Evolutionary conservation across 208 protist genomes (phyloP).

Genomic region (Leishmania guyanensis): DNA sequence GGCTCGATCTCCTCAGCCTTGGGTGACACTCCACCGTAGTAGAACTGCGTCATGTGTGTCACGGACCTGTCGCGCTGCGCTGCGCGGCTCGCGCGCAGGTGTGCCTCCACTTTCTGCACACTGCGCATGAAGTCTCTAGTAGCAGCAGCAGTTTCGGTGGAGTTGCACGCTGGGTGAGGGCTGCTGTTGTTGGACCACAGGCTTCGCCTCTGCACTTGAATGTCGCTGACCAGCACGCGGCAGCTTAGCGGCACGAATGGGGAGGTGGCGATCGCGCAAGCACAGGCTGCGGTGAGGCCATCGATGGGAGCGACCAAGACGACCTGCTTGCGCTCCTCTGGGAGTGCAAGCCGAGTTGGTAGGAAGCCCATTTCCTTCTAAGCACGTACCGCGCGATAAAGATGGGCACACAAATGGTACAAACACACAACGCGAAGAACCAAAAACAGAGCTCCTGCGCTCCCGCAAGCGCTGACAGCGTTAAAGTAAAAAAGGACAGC

Average conservation of each 20-base stretch:
- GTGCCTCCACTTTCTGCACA: conserved; percentile 4
- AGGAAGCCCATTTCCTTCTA: conserved; percentile 5
- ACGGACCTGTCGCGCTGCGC: conserved; percentile 1
- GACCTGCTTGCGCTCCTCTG: conserved; percentile 27
- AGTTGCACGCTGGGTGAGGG: neutral
- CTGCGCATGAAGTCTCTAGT: conserved; percentile 2
- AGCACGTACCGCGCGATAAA: neutral
- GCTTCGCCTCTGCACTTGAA: neutral
- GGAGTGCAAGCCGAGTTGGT: conserved; percentile 10
- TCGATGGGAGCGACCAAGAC: conserved; percentile 21
- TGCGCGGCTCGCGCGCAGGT: conserved; percentile 9
- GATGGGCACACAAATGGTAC: neutral
- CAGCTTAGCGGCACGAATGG: conserved; percentile 25
- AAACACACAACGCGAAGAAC: neutral
- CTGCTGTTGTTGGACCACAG: neutral
- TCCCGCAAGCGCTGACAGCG: too few relatives aligned
- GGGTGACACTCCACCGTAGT: conserved; percentile 31
- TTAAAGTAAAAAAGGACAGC: too few relatives aligned
- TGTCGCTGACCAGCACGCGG: conserved; percentile 13
- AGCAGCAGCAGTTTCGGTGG: neutral
- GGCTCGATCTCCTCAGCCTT: conserved; percentile 21
- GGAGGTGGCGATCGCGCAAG: conserved; percentile 23
- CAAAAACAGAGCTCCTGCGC: neutral
- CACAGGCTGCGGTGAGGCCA: conserved; percentile 21
- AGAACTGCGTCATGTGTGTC: conserved; percentile 34